Evolutionary conservation across 441 rosid genomes (phyloP), one percentile per base, ranked within the genome.

Genomic region (Gossypium gossypioides): DNA sequence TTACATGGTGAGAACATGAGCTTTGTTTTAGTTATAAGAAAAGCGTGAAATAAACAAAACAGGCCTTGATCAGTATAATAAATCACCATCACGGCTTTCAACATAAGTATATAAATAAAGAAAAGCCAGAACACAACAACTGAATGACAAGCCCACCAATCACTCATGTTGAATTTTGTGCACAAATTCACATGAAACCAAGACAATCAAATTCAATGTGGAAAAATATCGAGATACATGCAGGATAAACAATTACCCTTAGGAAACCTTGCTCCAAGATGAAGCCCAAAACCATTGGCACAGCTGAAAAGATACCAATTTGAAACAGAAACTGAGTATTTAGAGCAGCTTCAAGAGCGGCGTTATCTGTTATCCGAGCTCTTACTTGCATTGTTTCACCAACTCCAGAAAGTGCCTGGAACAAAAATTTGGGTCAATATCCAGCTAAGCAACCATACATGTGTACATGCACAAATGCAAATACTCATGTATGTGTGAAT

Each of bases 291-390:
- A 96, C 7, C 99, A 96, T 96, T 66, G 99, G 99, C 75, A 96
- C 91, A 59, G 99, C 99, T 57, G 96, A 86, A 74, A 96, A 93
- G 71, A 91, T 74, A 83, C 99, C 97, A 85, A 96, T 91, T 78
- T 96, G 99, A 79, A 96, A 74, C 72, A 96, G 94, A 85, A 96
- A 96, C 80, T 96, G 99, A 2, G 98, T 88, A 85, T 89, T 91
- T 75, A 96, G 71, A 69, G 98, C 98, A 58, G 96, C 85, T 70
- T 78, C 87, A 73, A 96, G 84, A 67, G 99, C 94, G 27, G 84
- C 78, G 75, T 96, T 91, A 15, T 87, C 42, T 6, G 65, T 63
- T 74, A 93, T 74, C 19, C 48, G 37, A 72, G 99, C 90, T 86
- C 97, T 82, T 6, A 3, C 74, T 75, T 79, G 78, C 72, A 96